Conservation (phyloP, 441 rosid genomes). For the Geranium incanum region DNA sequence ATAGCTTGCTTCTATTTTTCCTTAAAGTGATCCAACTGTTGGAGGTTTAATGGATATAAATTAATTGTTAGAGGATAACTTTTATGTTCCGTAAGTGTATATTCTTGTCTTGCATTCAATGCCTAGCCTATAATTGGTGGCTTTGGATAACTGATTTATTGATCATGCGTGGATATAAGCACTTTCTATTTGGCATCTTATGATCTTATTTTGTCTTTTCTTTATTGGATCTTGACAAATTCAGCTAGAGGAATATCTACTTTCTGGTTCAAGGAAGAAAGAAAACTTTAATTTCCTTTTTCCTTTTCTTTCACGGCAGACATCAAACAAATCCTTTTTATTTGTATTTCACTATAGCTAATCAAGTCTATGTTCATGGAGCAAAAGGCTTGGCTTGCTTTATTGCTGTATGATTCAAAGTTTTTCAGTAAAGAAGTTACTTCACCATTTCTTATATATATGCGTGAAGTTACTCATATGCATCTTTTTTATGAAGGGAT, state of each 20-base stretch:
- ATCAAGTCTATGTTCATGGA: not conserved
- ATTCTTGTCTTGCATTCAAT: not conserved
- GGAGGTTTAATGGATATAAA: conserved; percentile 4
- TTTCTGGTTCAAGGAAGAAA: conserved; percentile 9
- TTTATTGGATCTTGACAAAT: not conserved
- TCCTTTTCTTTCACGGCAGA: not conserved
- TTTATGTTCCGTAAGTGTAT: not conserved
- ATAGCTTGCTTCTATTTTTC: too few species aligned
- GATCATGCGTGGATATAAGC: not conserved
- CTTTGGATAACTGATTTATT: not conserved
- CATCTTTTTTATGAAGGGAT: not conserved
- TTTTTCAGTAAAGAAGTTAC: not conserved
- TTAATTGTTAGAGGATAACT: conserved; percentile 3
- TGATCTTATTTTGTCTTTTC: not conserved
- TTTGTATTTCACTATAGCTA: not conserved
- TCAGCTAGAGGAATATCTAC: conserved; percentile 5
- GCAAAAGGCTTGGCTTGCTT: conserved; percentile 3
- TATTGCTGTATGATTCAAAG: not conserved
- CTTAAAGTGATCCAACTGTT: not conserved
- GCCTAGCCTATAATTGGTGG: not conserved
- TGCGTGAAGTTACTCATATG: not conserved
- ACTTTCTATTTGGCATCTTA: not conserved
- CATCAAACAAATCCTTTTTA: not conserved
- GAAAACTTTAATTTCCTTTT: not conserved
- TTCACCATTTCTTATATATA: not conserved